Evolutionary conservation across 2,329 filamentous ascomycete species (phyloP).

Genomic region (Neofusicoccum kwambonambiense): DNA sequence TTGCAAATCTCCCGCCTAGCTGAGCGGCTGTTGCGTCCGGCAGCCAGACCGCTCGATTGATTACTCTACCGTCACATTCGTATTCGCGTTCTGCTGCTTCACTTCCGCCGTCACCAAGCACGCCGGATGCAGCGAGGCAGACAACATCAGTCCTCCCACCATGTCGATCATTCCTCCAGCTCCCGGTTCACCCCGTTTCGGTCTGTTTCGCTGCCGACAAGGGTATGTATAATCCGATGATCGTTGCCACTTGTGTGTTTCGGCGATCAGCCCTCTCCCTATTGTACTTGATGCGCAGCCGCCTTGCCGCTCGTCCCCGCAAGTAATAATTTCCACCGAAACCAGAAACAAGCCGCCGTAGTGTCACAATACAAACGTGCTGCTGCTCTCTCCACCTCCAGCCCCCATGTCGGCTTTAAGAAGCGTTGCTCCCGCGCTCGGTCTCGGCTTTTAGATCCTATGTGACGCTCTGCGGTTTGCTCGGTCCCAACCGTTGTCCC

Average conservation of each 20-base stretch:
- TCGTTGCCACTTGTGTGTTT: background rate
- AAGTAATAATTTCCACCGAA: conserved; percentile 2
- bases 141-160: background rate
- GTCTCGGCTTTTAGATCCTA: background rate
- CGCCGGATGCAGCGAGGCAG: too few species aligned
- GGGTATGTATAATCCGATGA: background rate
- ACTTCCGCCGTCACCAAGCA: too few species aligned
- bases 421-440: background rate
- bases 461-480: background rate
- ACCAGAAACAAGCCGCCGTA: background rate
- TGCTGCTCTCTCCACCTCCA: too few species aligned
- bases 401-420: background rate
- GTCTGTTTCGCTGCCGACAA: background rate
- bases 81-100: too few species aligned
- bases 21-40: background rate
- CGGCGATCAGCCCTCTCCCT: background rate
- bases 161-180: background rate
- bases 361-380: background rate
- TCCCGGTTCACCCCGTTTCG: background rate
- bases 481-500: background rate
- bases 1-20: background rate
- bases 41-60: too few species aligned
- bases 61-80: too few species aligned
- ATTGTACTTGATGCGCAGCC: background rate
- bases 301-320: background rate